Evolutionary conservation across 192 early-diverging fungal species (phyloP).

Genomic region (Coemansia sp.): DNA sequence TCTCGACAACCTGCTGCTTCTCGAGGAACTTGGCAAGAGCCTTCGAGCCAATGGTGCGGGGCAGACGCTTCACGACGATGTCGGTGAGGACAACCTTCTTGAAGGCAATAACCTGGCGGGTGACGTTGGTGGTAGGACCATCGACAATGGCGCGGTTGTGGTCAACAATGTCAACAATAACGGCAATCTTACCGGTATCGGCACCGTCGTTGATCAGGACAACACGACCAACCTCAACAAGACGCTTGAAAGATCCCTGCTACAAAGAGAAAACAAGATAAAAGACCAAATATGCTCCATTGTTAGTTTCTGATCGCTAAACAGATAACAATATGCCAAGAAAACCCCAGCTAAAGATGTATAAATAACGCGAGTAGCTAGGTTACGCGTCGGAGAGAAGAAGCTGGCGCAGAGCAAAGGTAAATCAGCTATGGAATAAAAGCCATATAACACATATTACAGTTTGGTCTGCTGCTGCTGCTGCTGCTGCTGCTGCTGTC

Average conservation of each 20-base stretch:
- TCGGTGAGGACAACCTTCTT: conserved; percentile 90
- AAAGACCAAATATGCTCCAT: neutral
- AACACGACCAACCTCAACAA: conserved; percentile 98
- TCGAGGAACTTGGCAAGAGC: conserved; percentile 79
- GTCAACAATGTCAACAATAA: conserved; percentile 99
- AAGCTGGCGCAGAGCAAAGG: too few species aligned
- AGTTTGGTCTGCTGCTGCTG: too few species aligned
- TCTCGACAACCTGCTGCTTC: conserved; percentile 76
- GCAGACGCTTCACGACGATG: conserved; percentile 80
- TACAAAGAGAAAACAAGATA: conserved; percentile 18
- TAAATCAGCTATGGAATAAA: too few species aligned
- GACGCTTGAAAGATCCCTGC: conserved; percentile 75
- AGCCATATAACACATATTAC: too few species aligned
- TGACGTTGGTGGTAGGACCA: conserved; percentile 93
- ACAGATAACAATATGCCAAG: too few species aligned
- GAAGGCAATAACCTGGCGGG: conserved; percentile 84
- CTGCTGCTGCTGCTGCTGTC: too few species aligned
- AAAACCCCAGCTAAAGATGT: too few species aligned
- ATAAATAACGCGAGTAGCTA: too few species aligned
- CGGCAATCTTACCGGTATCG: conserved; percentile 95
- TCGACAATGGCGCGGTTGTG: conserved; percentile 97
- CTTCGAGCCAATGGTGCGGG: conserved; percentile 76
- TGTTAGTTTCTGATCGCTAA: too few species aligned
- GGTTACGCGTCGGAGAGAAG: too few species aligned
- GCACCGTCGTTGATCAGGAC: conserved; percentile 93